These are phyloP conservation scores for Zygosaccharomyces rouxii DNA, from an alignment of 805 yeast genomes.

Conservation along the genomic window DNA sequence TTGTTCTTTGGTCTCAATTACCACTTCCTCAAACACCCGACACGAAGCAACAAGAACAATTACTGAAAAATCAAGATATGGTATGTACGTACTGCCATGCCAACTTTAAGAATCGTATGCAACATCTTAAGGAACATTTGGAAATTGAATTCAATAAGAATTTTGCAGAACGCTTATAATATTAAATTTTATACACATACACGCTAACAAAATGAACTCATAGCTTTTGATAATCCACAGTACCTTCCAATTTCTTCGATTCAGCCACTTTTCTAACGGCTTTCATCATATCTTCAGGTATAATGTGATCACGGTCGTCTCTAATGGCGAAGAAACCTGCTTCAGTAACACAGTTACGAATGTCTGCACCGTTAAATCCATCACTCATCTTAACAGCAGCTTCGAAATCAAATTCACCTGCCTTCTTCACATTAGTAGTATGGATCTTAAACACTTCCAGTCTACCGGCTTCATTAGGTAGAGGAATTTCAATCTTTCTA, in stretches of 20 bases:
- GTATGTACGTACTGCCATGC: constrained; percentile 41
- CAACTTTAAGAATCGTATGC: constrained; percentile 42
- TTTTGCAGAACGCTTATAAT: constrained; percentile 15
- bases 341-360: constrained; percentile 94
- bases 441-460: constrained; percentile 92
- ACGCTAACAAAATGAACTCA: constrained; percentile 31
- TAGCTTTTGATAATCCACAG: constrained; percentile 89
- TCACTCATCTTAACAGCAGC: constrained; percentile 98
- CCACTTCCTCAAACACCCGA: constrained; percentile 35
- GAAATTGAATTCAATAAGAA: constrained; percentile 34
- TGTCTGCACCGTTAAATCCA: constrained; percentile 98
- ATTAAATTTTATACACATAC: constrained; percentile 2
- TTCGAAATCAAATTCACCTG: constrained; percentile 95
- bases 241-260: constrained; percentile 94
- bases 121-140: constrained; percentile 41
- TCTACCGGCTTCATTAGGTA: constrained; percentile 95
- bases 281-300: constrained; percentile 92
- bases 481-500: constrained; percentile 89
- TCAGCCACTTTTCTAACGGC: constrained; percentile 98
- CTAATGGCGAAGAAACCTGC: constrained; percentile 98
- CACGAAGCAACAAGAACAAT: constrained; percentile 40
- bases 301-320: constrained; percentile 92
- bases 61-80: constrained; percentile 35
- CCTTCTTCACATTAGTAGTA: constrained; percentile 75
- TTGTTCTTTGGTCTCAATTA: constrained; percentile 50